A percentile compares a stretch with the other conserved stretches of the same genome.
Conservation (phyloP, 192 early-diverging fungal species). For the Entomortierella chlamydospora region DNA sequence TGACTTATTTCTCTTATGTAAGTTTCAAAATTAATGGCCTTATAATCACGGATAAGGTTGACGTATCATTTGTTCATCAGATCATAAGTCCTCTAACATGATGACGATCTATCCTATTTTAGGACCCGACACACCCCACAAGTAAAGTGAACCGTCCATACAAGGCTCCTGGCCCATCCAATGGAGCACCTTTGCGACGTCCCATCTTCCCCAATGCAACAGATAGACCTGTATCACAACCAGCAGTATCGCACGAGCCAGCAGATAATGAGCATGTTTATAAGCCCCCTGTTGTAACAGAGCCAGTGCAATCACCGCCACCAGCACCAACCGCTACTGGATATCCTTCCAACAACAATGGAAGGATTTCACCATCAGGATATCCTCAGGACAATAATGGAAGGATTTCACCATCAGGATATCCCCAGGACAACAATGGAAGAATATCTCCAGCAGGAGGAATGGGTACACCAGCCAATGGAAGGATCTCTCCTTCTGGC, state of each 20-base stretch:
- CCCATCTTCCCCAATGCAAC: constrained; percentile 18
- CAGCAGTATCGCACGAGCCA: background rate
- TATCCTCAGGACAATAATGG: background rate
- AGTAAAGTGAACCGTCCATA: constrained; percentile 18
- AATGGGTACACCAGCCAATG: background rate
- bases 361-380: constrained; percentile 7
- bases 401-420: constrained; percentile 13
- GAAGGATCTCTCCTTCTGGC: constrained; percentile 27
- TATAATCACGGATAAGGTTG: too few relatives aligned
- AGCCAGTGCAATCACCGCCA: background rate
- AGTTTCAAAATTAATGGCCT: too few relatives aligned
- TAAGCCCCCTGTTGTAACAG: constrained; percentile 9
- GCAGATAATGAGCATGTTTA: background rate
- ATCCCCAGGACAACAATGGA: constrained; percentile 5
- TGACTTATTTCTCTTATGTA: constrained; percentile 47
- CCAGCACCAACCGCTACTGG: constrained; percentile 2
- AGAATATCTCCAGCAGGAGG: constrained; percentile 18
- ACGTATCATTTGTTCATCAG: background rate
- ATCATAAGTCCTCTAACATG: background rate
- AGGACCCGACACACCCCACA: constrained; percentile 29
- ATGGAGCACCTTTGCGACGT: constrained; percentile 6
- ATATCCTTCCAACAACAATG: background rate
- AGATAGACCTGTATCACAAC: background rate
- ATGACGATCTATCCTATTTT: background rate
- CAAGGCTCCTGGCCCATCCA: constrained; percentile 6